These are phyloP conservation scores for Triglochin maritima DNA, from an alignment of 106 monocot species.

Conservation along the genomic window DNA sequence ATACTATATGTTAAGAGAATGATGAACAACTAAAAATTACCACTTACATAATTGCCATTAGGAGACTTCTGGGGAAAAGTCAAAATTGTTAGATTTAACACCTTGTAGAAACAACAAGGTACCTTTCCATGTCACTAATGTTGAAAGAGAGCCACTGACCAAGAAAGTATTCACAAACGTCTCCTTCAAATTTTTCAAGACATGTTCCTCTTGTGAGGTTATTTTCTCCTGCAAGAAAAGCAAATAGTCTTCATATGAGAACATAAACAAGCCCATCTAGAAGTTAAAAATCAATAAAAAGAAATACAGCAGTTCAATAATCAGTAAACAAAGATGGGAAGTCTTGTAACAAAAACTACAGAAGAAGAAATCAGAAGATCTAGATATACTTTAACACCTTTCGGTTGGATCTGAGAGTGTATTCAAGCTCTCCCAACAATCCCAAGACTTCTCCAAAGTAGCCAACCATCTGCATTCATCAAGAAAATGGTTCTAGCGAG, in stretches of 20 bases:
- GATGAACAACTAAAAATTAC: no score
- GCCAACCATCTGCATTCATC: no score
- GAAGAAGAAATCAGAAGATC: neutral
- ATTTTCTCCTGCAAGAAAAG: slow-evolving; percentile 2
- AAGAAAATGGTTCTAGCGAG: no score
- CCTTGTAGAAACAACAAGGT: no score
- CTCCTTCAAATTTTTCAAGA: neutral
- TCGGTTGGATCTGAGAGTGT: neutral
- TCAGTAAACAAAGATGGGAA: no score
- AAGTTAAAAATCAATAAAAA: neutral
- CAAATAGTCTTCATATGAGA: neutral
- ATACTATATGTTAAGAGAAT: no score
- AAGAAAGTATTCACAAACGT: neutral
- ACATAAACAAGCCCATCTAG: neutral
- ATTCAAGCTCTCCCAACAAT: neutral
- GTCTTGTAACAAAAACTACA: neutral
- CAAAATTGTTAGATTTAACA: no score
- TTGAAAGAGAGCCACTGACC: neutral
- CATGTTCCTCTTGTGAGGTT: neutral
- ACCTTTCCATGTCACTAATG: neutral
- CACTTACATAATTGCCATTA: no score
- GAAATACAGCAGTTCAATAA: neutral
- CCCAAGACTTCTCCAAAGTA: neutral
- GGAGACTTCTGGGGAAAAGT: no score
- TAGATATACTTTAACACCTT: neutral